Conservation (phyloP, 257 asterid species). For the Lycium ferocissimum region DNA sequence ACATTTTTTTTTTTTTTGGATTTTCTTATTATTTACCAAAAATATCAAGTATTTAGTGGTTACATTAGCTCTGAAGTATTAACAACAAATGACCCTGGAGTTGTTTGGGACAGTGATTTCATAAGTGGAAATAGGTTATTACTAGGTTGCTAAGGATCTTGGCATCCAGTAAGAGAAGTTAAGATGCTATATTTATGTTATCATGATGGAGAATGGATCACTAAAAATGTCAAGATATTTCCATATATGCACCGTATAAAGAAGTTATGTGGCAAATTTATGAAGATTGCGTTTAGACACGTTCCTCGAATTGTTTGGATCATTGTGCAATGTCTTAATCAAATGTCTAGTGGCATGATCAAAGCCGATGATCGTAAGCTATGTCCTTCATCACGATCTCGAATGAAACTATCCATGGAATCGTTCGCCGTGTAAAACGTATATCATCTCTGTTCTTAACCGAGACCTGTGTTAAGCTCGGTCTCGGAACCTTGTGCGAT, state of each 20-base stretch:
- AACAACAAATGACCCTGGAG: neutral
- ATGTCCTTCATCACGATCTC: neutral
- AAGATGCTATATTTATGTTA: neutral
- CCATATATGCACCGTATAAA: neutral
- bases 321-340: neutral
- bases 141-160: neutral
- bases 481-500: neutral
- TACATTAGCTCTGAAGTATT: neutral
- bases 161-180: neutral
- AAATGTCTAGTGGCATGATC: neutral
- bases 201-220: neutral
- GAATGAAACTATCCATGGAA: neutral
- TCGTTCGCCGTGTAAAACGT: neutral
- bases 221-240: neutral
- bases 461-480: neutral
- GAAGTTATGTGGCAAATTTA: neutral
- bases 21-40: neutral
- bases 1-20: neutral
- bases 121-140: neutral
- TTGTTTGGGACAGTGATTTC: neutral
- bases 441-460: neutral
- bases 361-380: neutral
- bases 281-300: neutral
- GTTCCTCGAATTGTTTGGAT: neutral
- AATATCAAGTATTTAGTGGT: neutral